Percentiles rank a stretch among this genome's conserved stretches.
These are phyloP conservation scores for Boletellus sp. DNA, from an alignment of 1,284 basidiomycete species.

Conservation along the genomic window DNA sequence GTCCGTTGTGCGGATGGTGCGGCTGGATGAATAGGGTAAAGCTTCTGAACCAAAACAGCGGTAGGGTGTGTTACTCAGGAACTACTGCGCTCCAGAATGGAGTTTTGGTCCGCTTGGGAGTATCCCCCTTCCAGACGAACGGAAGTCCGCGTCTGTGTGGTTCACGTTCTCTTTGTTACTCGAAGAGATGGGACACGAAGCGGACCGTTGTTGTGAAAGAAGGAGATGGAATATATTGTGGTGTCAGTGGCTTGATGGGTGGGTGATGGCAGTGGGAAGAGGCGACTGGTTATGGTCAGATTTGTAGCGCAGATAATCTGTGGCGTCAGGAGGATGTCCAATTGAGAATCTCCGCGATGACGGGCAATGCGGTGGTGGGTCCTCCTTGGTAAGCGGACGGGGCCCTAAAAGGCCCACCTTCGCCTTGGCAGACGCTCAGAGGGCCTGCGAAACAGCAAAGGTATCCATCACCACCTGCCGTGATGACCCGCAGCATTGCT, in stretches of 20 bases:
- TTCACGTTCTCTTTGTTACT: constrained; percentile 71
- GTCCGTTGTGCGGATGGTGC: background rate
- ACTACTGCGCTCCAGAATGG: constrained; percentile 78
- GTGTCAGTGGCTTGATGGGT: constrained; percentile 5
- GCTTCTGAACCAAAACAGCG: constrained; percentile 40
- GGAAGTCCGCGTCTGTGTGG: constrained; percentile 66
- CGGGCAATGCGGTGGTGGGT: background rate
- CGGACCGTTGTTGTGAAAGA: constrained; percentile 18
- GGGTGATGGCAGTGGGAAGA: constrained; percentile 9
- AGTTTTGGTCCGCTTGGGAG: constrained; percentile 82
- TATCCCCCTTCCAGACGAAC: constrained; percentile 66
- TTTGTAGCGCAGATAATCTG: constrained; percentile 4
- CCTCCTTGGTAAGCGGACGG: constrained; percentile 1
- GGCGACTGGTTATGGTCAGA: constrained; percentile 10
- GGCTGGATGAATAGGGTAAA: constrained; percentile 50
- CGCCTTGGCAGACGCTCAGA: background rate
- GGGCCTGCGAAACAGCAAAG: constrained; percentile 5
- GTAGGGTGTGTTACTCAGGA: constrained; percentile 58
- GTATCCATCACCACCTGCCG: constrained; percentile 11
- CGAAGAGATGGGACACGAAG: constrained; percentile 71
- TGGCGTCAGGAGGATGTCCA: background rate
- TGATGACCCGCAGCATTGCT: constrained; percentile 1
- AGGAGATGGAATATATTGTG: background rate
- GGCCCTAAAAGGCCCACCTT: constrained; percentile 8
- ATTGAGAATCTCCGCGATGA: constrained; percentile 9